Evolutionary conservation across 345 rosid genomes (phyloP).

Genomic region (Rhodamnia rubescens): DNA sequence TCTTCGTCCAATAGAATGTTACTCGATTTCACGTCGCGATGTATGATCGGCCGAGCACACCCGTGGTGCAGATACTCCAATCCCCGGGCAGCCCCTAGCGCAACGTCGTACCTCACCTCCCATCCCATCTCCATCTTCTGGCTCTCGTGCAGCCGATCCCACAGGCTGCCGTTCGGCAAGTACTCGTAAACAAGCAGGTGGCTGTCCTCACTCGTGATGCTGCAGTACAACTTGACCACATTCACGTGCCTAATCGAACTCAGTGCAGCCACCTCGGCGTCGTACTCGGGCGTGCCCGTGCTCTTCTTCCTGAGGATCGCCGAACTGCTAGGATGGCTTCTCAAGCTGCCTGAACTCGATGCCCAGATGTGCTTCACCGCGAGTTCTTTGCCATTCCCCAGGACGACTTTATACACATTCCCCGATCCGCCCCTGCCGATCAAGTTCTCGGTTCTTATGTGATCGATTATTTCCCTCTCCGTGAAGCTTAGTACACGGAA

Average conservation of each 20-base stretch:
- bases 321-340: constrained; percentile 30
- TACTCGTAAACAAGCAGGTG: constrained; percentile 82
- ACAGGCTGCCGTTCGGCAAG: constrained; percentile 71
- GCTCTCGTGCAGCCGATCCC: constrained; percentile 68
- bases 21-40: constrained; percentile 81
- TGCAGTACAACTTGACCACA: constrained; percentile 74
- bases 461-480: constrained; percentile 56
- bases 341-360: background rate
- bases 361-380: constrained; percentile 73
- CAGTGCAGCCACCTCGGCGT: constrained; percentile 61
- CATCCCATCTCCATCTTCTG: constrained; percentile 44
- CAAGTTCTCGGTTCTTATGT: constrained; percentile 48
- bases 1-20: constrained; percentile 75
- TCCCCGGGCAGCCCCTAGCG: constrained; percentile 77
- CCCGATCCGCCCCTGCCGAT: constrained; percentile 91
- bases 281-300: constrained; percentile 31
- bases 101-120: constrained; percentile 56
- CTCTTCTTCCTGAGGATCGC: constrained; percentile 27
- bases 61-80: constrained; percentile 84
- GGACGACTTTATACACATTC: constrained; percentile 60
- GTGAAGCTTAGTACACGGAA: constrained; percentile 41
- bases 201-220: constrained; percentile 82
- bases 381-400: constrained; percentile 42
- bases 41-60: constrained; percentile 59
- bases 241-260: constrained; percentile 76